Conservation (phyloP, 208 protist species). For the Trypanosoma melophagium region DNA sequence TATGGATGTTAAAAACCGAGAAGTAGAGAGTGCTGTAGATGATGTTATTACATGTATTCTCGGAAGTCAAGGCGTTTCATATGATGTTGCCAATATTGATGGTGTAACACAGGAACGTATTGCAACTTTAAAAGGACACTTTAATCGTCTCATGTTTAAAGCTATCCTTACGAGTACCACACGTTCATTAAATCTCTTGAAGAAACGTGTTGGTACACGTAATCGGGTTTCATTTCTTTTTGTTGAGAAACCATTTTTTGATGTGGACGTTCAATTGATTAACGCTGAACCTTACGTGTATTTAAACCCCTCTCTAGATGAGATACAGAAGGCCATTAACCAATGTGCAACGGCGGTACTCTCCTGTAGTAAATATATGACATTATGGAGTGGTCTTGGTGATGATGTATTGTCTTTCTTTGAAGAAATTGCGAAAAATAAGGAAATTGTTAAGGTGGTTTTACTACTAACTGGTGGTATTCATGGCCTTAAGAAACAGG, state of each 20-base stretch:
- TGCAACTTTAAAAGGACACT: constrained; percentile 83
- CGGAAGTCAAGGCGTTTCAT: constrained; percentile 53
- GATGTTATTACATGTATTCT: constrained; percentile 86
- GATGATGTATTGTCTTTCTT: constrained; percentile 83
- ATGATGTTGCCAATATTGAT: constrained; percentile 37
- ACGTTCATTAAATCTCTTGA: constrained; percentile 89
- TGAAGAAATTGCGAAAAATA: constrained; percentile 93
- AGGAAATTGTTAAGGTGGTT: constrained; percentile 93
- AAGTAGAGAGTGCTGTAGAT: constrained; percentile 91
- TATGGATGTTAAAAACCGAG: constrained; percentile 93
- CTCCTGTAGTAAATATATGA: constrained; percentile 91
- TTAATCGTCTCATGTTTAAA: constrained; percentile 91
- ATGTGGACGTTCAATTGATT: constrained; percentile 93
- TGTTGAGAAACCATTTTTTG: constrained; percentile 94
- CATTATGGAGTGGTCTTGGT: constrained; percentile 71
- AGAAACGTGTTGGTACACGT: constrained; percentile 91
- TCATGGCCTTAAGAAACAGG: constrained; percentile 92
- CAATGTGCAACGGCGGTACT: constrained; percentile 89
- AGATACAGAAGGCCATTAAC: constrained; percentile 96
- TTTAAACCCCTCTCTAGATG: constrained; percentile 93
- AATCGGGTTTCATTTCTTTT: constrained; percentile 91
- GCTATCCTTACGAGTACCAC: constrained; percentile 91
- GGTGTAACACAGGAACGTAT: constrained; percentile 74
- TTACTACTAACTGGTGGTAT: constrained; percentile 93
- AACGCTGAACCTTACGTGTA: constrained; percentile 90